Evolutionary conservation across 352 stramenopile species (phyloP).

Genomic region (Phytopythium delawarense): DNA sequence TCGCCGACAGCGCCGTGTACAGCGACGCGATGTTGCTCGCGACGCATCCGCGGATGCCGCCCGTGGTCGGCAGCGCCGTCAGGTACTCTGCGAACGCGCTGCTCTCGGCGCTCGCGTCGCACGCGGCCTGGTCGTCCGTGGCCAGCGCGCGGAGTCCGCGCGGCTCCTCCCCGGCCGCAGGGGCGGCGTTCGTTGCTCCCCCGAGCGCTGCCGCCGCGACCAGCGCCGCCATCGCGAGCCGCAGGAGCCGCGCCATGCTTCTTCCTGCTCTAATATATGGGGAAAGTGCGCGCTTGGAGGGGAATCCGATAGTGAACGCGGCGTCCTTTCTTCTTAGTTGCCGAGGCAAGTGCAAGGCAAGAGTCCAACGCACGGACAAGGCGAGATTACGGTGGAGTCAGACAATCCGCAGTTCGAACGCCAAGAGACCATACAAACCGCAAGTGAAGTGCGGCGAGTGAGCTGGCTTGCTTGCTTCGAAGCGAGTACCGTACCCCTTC

Average conservation of each 20-base stretch:
- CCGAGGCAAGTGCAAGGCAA: no score
- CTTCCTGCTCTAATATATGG: not conserved
- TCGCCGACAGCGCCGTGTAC: constrained; percentile 26
- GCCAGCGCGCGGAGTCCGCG: constrained; percentile 2
- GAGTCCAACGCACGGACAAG: not conserved
- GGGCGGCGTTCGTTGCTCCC: not conserved
- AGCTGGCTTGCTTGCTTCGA: no score
- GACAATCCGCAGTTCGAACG: no score
- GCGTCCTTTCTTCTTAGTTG: not conserved
- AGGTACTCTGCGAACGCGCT: constrained; percentile 44
- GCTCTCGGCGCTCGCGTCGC: constrained; percentile 32
- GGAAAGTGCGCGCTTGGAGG: not conserved
- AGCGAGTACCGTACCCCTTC: not conserved
- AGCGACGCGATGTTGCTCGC: constrained; percentile 46
- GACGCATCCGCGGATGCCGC: constrained; percentile 41
- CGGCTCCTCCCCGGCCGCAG: not conserved
- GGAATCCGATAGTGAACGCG: not conserved
- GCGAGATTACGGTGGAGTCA: not conserved
- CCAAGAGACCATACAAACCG: no score
- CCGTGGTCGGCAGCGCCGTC: constrained; percentile 34
- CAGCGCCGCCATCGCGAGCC: not conserved
- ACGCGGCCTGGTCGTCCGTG: constrained; percentile 28
- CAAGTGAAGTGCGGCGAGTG: no score
- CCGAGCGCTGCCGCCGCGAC: constrained; percentile 14
- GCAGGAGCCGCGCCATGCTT: not conserved